Conservation (phyloP, 208 protist genomes). For the Crithidia thermophila region DNA sequence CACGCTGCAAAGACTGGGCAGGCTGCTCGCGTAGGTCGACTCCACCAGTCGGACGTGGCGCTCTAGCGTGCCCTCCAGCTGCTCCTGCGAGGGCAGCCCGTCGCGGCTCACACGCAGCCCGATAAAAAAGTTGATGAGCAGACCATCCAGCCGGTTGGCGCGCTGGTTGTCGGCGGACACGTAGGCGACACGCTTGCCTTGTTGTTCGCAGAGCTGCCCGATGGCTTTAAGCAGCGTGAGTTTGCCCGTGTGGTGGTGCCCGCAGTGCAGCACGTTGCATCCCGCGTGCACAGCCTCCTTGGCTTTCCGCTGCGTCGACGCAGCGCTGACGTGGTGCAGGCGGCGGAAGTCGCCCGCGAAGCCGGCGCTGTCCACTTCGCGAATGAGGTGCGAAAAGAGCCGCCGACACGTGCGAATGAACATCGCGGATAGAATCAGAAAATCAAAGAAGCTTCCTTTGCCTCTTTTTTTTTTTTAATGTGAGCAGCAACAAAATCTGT, state of each 20-base stretch:
- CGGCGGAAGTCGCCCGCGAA: conserved; percentile 70
- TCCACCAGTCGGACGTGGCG: conserved; percentile 82
- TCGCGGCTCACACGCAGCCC: conserved; percentile 73
- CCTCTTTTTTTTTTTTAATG: no score
- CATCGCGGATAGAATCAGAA: no score
- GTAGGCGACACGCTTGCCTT: conserved; percentile 62
- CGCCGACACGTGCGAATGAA: conserved; percentile 9
- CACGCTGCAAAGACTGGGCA: conserved; percentile 65
- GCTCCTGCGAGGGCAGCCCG: conserved; percentile 86
- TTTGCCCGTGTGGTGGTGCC: conserved; percentile 81
- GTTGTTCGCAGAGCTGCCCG: conserved; percentile 59
- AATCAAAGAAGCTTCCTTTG: no score
- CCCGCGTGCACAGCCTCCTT: conserved; percentile 32
- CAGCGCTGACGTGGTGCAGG: conserved; percentile 42
- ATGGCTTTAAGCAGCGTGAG: conserved; percentile 80
- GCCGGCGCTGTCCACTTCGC: conserved; percentile 76
- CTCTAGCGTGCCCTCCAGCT: conserved; percentile 84
- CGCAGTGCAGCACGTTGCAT: conserved; percentile 78
- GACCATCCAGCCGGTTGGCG: conserved; percentile 67
- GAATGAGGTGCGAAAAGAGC: conserved; percentile 52
- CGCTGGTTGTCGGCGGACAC: conserved; percentile 69
- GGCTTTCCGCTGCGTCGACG: conserved; percentile 47
- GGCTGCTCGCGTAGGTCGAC: conserved; percentile 61
- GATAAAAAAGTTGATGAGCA: conserved; percentile 79
- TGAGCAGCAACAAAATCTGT: no score